Evolutionary conservation across 805 yeast species (phyloP).

Genomic region (Metahyphopichia silvanorum): DNA sequence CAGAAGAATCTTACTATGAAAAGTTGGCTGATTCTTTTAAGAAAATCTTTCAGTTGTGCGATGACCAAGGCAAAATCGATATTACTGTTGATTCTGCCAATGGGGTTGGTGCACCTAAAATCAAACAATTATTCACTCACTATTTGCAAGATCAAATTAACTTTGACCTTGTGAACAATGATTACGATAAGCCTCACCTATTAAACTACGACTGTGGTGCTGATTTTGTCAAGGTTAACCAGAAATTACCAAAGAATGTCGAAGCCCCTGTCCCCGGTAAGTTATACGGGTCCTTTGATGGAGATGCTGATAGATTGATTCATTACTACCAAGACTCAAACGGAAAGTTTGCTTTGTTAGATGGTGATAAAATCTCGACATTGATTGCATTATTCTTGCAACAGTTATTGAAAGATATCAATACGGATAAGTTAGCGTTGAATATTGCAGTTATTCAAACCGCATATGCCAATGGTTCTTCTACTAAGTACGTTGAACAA

Average conservation of each 20-base stretch:
- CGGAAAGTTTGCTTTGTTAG: constrained; percentile 56
- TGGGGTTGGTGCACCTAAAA: constrained; percentile 91
- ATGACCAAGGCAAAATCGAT: constrained; percentile 22
- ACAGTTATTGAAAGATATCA: constrained; percentile 45
- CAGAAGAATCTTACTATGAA: constrained; percentile 66
- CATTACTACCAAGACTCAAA: constrained; percentile 56
- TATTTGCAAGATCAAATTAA: constrained; percentile 41
- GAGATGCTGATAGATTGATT: constrained; percentile 94
- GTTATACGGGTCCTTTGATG: constrained; percentile 85
- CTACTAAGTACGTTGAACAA: constrained; percentile 67
- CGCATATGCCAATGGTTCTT: constrained; percentile 95
- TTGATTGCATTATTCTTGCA: constrained; percentile 69
- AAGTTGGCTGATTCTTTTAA: constrained; percentile 58
- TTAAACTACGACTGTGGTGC: constrained; percentile 90
- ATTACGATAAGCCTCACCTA: constrained; percentile 48
- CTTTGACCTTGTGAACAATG: constrained; percentile 49
- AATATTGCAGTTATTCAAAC: constrained; percentile 89
- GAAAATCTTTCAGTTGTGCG: constrained; percentile 32
- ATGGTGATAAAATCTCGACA: constrained; percentile 93
- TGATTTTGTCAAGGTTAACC: constrained; percentile 90
- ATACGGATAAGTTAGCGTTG: constrained; percentile 42
- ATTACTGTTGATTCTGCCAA: constrained; percentile 88
- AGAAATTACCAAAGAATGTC: constrained; percentile 66
- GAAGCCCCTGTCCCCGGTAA: constrained; percentile 36
- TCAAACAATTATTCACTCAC: constrained; percentile 43